phyloP scores from a whole-genome alignment of 495 filamentous ascomycete species.

The Achaetomiella virescens region DNA sequence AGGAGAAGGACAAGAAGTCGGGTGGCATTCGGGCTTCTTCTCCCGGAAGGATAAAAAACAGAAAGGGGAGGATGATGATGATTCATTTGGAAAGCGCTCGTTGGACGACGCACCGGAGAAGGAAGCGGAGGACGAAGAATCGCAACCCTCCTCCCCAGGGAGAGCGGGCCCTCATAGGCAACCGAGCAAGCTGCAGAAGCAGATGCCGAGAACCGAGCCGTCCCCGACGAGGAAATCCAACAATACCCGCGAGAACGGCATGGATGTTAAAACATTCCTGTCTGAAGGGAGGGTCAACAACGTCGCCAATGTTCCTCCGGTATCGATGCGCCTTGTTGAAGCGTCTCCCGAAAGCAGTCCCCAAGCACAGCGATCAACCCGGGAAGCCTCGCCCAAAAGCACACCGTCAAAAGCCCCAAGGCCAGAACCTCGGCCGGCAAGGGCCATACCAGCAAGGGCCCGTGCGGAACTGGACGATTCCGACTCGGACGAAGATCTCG shows the following conservation, averaged over 20 bases:
- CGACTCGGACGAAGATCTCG: constrained; percentile 40
- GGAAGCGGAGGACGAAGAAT: constrained; percentile 41
- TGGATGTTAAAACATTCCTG: constrained; percentile 27
- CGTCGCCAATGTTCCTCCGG: constrained; percentile 40
- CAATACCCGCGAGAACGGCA: constrained; percentile 19
- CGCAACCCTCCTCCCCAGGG: constrained; percentile 30
- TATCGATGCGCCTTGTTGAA: constrained; percentile 57
- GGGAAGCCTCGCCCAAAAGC: constrained; percentile 22
- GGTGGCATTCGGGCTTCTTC: constrained; percentile 93
- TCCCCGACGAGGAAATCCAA: constrained; percentile 45
- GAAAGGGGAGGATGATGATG: constrained; percentile 61
- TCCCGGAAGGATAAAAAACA: constrained; percentile 88
- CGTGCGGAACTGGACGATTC: constrained; percentile 47
- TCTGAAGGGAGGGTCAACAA: constrained; percentile 38
- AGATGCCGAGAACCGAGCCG: constrained; percentile 46
- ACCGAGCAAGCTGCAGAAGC: constrained; percentile 71
- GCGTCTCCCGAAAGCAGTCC: constrained; percentile 33
- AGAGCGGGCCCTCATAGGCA: constrained; percentile 47
- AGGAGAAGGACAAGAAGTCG: constrained; percentile 84
- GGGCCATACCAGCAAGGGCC: constrained; percentile 45
- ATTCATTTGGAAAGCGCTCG: constrained; percentile 60
- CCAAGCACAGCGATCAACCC: constrained; percentile 26
- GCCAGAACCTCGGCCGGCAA: constrained; percentile 42
- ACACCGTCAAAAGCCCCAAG: constrained; percentile 25
- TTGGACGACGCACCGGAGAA: constrained; percentile 41